Conservation (phyloP, 2,329 filamentous ascomycete genomes). For the Pseudogymnoascus sp. region DNA sequence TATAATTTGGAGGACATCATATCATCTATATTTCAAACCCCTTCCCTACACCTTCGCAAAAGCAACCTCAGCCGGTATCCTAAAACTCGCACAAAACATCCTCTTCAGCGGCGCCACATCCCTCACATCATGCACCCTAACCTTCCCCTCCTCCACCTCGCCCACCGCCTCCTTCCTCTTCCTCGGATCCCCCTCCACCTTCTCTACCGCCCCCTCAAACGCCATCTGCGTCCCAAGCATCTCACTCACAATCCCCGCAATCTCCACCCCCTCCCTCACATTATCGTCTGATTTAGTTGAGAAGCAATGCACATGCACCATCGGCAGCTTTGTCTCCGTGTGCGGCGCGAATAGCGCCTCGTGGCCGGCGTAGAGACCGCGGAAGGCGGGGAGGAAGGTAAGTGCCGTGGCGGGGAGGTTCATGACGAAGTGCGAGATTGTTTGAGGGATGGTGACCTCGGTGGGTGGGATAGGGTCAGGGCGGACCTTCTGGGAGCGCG, state of each 20-base stretch:
- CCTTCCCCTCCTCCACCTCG: slow-evolving; percentile 36
- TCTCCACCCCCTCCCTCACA: slow-evolving; percentile 38
- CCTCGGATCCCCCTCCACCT: slow-evolving; percentile 34
- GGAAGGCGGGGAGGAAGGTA: slow-evolving; percentile 69
- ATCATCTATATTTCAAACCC: not conserved
- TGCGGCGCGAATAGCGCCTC: slow-evolving; percentile 57
- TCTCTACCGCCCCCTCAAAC: slow-evolving; percentile 32
- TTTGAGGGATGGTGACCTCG: slow-evolving; percentile 54
- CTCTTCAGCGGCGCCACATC: slow-evolving; percentile 88
- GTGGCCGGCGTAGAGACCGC: slow-evolving; percentile 69
- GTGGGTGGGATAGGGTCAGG: slow-evolving; percentile 30
- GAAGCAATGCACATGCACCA: slow-evolving; percentile 95
- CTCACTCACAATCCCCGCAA: slow-evolving; percentile 27
- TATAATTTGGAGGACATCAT: not conserved
- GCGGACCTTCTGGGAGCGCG: slow-evolving; percentile 21
- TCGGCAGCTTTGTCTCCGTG: slow-evolving; percentile 56
- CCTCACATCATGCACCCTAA: slow-evolving; percentile 62
- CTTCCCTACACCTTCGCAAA: slow-evolving; percentile 40
- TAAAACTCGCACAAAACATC: slow-evolving; percentile 95
- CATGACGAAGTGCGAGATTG: slow-evolving; percentile 94
- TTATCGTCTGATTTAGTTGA: slow-evolving; percentile 73
- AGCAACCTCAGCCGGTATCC: slow-evolving; percentile 73
- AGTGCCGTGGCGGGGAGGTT: slow-evolving; percentile 89
- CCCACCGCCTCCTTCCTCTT: slow-evolving; percentile 33
- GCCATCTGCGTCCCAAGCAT: slow-evolving; percentile 42